Base-by-base conservation (phyloP, 1,284 basidiomycete genomes). In the Leccinum laetum region DNA sequence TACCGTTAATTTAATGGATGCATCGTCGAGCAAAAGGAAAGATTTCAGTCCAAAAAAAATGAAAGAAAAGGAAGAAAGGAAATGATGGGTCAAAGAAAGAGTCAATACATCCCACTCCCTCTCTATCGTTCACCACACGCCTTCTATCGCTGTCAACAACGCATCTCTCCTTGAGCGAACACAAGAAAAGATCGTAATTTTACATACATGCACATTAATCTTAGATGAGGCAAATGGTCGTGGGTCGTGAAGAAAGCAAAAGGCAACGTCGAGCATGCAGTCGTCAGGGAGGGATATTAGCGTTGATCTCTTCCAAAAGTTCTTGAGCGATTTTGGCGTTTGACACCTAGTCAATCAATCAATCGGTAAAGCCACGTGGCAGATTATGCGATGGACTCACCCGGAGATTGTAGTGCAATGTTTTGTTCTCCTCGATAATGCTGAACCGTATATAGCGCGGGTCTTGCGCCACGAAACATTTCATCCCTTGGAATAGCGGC, bases 401-500 rank as follows among this genome's bases (percentile, higher is more conserved):
- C 78, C 91, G 84, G 63, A 96, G 79, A 73, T 93, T 94, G 71
- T 94, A 90, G 69, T 93, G 89, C 13, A 82, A 83, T 14, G 87
- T 83, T 55, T 75, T 76, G n/a, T 86, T 86, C 60, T 82, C 80
- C 72, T 94, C 90, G 61, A 94, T 87, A 29, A 88, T 86, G 70
- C 89, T 91, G 77, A 94, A 90, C 62, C 91, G 82, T 69, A 96
- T 77, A 78, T 93, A 94, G 68, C 91, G 83, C 29, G 90, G 89
- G 71, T 93, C 92, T 79, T 95, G 88, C 64, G 92, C 87, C 72
- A 92, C 76, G 68, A 84, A 82, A 77, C 90, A 92, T 61, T 84
- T 84, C 93, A 97, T 95, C 21, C 95, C 95, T 68, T 84, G 82
- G 83, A 97, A 98, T 58, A 98, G 82, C 41, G 89, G 86, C 49